Evolutionary conservation across 2,329 filamentous ascomycete genomes (phyloP), one percentile per base, ranked within the genome.

Genomic region (Aspergillus eucalypticola): DNA sequence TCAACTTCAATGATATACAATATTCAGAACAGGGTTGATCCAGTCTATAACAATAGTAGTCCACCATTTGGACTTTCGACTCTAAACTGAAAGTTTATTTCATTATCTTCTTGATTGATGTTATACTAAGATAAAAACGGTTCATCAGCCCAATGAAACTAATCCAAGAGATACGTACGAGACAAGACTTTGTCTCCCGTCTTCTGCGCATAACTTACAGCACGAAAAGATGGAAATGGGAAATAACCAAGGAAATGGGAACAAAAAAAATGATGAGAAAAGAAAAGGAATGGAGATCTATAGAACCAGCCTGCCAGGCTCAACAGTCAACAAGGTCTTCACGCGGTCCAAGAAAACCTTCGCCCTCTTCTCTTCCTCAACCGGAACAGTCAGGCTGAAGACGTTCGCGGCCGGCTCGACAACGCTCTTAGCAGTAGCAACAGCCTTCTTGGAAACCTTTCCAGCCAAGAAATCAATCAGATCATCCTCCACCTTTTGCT

Each of bases 281-380:
- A 39, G 10, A 27, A 49, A 29, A 39, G 32, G 41, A 50, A 56
- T 27, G 23, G 13, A 25, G 13, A 49, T 67, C 58, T 75, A 84
- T 66, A 85, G 71, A 35, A 96, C 86, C 71, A 96, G 78, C 69
- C 88, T 84, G 35, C 88, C 91, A 13, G 92, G 91, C 77, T 95
- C 90, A 65, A 86, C 83, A 78, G 96, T 91, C 67, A 99, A 77
- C 25, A 94, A 88, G 49, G 83, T 79, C 86, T 96, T 97, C 72
- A 97, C 85, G 68, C 91, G 86, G 78, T 94, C 89, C 65, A 99
- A 77, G 79, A 97, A 99, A 10, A 88, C 83, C 71, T 86, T 83
- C 13, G 91, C 95, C 69, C 92, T 84, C 80, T 88, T 86, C 83
- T 93, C 90, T 75, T 99, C 95, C 8, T 85, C 86, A 77, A 85